Conservation (phyloP, 1,139 yeast genomes). For the Yamadazyma triangularis region DNA sequence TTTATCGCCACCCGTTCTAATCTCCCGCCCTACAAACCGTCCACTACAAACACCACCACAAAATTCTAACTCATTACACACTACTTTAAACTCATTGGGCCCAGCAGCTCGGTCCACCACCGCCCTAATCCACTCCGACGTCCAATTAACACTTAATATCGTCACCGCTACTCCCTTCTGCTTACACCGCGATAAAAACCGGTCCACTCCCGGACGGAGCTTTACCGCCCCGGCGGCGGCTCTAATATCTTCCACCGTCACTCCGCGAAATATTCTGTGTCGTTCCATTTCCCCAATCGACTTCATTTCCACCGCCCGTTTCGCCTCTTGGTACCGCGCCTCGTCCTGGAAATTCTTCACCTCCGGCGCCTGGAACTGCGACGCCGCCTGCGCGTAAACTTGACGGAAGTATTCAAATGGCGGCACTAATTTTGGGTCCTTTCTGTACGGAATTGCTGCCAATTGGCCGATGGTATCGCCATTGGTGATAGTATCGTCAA, state of each 20-base stretch:
- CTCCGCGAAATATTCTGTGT: constrained; percentile 40
- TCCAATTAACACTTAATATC: constrained; percentile 66
- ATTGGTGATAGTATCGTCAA: constrained; percentile 68
- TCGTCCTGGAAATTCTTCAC: constrained; percentile 29
- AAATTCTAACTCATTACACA: constrained; percentile 50
- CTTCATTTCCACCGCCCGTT: constrained; percentile 44
- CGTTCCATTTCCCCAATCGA: constrained; percentile 46
- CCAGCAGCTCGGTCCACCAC: constrained; percentile 23
- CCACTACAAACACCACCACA: constrained; percentile 39
- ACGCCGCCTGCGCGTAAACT: constrained; percentile 39
- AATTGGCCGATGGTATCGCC: constrained; percentile 53
- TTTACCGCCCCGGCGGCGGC: constrained; percentile 34
- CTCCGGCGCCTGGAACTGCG: constrained; percentile 11
- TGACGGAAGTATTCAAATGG: constrained; percentile 43
- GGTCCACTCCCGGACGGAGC: constrained; percentile 41
- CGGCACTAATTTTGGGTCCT: constrained; percentile 32
- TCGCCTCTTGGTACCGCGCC: constrained; percentile 38
- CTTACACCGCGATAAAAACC: constrained; percentile 25
- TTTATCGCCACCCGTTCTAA: constrained; percentile 61
- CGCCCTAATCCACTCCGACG: constrained; percentile 43
- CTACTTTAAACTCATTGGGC: constrained; percentile 21
- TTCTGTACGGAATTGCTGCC: constrained; percentile 46
- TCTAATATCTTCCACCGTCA: constrained; percentile 26
- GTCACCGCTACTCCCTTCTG: constrained; percentile 29
- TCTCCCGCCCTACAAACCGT: constrained; percentile 18